phyloP scores from a whole-genome alignment of 306 rosid species.

The Mimosa bimucronata region DNA sequence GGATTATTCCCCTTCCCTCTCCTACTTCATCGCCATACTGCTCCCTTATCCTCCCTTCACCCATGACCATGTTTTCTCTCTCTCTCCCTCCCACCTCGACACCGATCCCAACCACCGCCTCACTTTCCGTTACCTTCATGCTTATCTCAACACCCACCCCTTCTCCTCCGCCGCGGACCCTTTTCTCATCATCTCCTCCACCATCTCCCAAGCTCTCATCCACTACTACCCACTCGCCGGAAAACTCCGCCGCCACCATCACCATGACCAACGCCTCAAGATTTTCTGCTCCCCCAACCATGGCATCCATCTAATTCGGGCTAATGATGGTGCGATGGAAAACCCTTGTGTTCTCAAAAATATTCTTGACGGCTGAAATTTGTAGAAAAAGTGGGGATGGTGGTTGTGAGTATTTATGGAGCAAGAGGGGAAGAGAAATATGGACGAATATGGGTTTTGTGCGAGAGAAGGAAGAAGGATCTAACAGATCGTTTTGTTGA shows the following conservation, averaged over 20 bases:
- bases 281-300: conserved; percentile 56
- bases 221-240: conserved; percentile 79
- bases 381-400: no score
- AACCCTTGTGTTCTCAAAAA: conserved; percentile 70
- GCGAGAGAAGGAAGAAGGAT: no score
- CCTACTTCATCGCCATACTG: no score
- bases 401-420: no score
- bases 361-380: no score
- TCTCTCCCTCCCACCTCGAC: conserved; percentile 82
- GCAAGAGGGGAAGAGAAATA: no score
- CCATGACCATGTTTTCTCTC: conserved; percentile 65
- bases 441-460: no score
- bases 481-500: no score
- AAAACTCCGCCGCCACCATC: no score
- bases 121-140: conserved; percentile 86
- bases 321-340: conserved; percentile 53
- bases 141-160: no score
- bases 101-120: conserved; percentile 72
- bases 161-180: conserved; percentile 45
- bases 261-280: conserved; percentile 52
- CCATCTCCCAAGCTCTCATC: conserved; percentile 65
- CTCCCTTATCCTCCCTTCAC: no score
- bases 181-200: conserved; percentile 56
- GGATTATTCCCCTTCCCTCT: conserved; percentile 56
- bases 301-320: conserved; percentile 60